Evolutionary conservation across 2,329 filamentous ascomycete genomes (phyloP), one percentile per base, ranked within the genome.

Genomic region (Dactylonectria estremocensis): DNA sequence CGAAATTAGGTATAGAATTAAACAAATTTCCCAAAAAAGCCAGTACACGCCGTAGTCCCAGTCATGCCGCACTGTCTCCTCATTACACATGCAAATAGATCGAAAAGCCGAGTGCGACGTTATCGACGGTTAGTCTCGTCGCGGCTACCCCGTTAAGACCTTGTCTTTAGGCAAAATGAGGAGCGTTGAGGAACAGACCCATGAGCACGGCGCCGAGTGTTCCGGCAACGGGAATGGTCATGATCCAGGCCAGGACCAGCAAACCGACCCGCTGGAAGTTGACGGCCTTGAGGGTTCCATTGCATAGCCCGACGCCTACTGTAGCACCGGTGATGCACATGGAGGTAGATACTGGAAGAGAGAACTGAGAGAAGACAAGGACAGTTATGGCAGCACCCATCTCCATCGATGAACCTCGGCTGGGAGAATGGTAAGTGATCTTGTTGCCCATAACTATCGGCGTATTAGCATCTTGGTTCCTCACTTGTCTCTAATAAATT

Each of bases 301-400:
- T 94, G 86, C 91, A 94, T 20, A 95, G 89, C 77, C 91, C 92
- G 55, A 95, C 92, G 66, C 92, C 92, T 49, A 94, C 90, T 0
- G 92, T 94, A 31, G 92, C 92, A 60, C 93, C 92, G 1, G 92
- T 94, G 80, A 95, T 94, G 80, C 92, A 95, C 92, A 92, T 92
- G 22, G 90, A 91, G 2, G 91, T 95, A 0, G 92, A 94, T 22
- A 95, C 92, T 43, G 92, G 92, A 0, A 95, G 90, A 2, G 88
- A 89, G 84, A 87, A 93, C 78, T 93, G 92, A 0, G 91, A 93
- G 85, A 93, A 93, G 77, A 95, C 80, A 22, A 95, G 88, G 67
- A 94, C 89, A 13, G 92, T 94, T 72, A 95, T 89, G 72, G 93
- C 92, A 46, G 92, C 92, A 54, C 92, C 93, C 88, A 95, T 89